phyloP scores from a whole-genome alignment of 306 rosid genomes.

The Medicago truncatula region DNA sequence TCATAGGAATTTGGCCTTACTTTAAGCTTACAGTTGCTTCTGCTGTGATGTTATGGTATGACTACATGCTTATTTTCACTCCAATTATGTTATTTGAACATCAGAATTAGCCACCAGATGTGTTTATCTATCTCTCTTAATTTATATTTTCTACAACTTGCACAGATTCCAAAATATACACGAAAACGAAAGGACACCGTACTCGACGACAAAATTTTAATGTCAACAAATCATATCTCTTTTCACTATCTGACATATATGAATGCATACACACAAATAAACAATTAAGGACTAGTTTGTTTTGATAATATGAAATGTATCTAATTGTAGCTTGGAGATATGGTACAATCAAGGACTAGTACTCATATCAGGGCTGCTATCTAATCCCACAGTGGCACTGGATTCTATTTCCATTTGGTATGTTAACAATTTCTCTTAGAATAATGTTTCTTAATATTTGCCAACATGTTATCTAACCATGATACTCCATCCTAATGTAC shows the following conservation, averaged over 20 bases:
- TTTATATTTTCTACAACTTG: too few relatives aligned
- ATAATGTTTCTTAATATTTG: not conserved
- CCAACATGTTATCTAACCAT: slow-evolving; percentile 29
- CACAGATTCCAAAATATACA: too few relatives aligned
- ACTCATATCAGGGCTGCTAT: slow-evolving; percentile 74
- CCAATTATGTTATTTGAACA: not conserved
- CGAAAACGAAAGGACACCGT: too few relatives aligned
- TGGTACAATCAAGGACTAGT: slow-evolving; percentile 86
- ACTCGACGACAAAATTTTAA: too few relatives aligned
- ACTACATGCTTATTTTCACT: slow-evolving; percentile 1
- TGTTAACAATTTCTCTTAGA: slow-evolving; percentile 38
- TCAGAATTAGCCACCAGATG: too few relatives aligned
- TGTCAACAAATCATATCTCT: too few relatives aligned
- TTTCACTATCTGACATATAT: not conserved
- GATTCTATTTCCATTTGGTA: slow-evolving; percentile 66
- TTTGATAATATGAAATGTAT: slow-evolving; percentile 9
- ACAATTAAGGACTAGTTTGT: not conserved
- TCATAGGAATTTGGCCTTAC: slow-evolving; percentile 76
- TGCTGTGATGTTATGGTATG: slow-evolving; percentile 71
- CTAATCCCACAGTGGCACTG: slow-evolving; percentile 67
- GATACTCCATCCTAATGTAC: slow-evolving; percentile 7
- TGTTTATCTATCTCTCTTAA: too few relatives aligned
- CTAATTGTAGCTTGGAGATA: slow-evolving; percentile 71
- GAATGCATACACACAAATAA: not conserved
- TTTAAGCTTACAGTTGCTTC: slow-evolving; percentile 72